Conservation (phyloP, 306 rosid genomes). For the Purshia tridentata region DNA sequence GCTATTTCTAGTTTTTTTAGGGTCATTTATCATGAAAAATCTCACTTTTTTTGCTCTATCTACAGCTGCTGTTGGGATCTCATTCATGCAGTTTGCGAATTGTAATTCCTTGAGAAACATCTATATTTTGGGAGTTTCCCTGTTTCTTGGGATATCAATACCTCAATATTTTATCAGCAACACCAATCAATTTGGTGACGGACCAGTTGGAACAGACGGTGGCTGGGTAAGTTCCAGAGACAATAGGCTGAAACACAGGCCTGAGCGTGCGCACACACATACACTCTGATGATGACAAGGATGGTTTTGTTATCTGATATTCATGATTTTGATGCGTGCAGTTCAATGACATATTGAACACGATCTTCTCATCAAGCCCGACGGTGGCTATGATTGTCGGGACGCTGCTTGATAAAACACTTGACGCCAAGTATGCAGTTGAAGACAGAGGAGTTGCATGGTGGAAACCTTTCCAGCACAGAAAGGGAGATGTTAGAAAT, state of each 20-base stretch:
- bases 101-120: constrained; percentile 79
- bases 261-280: too few relatives aligned
- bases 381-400: constrained; percentile 83
- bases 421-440: constrained; percentile 44
- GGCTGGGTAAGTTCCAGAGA: constrained; percentile 73
- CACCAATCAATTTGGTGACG: constrained; percentile 66
- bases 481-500: constrained; percentile 73
- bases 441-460: constrained; percentile 79
- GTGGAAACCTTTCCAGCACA: constrained; percentile 80
- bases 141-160: constrained; percentile 87
- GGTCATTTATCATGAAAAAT: background rate
- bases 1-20: background rate
- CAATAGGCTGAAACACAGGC: background rate
- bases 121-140: constrained; percentile 70
- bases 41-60: constrained; percentile 1
- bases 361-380: constrained; percentile 86
- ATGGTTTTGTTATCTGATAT: constrained; percentile 15
- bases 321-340: constrained; percentile 32
- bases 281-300: background rate
- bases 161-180: constrained; percentile 73
- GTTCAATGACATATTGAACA: constrained; percentile 84
- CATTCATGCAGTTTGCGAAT: constrained; percentile 62
- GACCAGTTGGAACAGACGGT: constrained; percentile 72
- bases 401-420: constrained; percentile 73
- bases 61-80: constrained; percentile 87